Percentiles rank a stretch among this genome's conserved stretches.
Conservation (phyloP, 83 land plant species). For the Diphasiastrum complanatum region DNA sequence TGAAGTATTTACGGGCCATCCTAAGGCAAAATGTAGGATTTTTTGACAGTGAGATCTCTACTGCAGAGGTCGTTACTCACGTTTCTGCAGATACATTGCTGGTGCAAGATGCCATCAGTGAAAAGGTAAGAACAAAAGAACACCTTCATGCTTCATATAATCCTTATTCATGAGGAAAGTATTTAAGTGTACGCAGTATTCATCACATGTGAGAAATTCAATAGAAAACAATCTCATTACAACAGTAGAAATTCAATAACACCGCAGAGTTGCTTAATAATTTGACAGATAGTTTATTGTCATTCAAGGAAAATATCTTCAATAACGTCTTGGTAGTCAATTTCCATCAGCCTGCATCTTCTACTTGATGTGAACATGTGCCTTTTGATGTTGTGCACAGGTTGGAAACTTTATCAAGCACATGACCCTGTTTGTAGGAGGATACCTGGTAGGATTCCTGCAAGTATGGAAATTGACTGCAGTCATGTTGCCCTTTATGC, state of each 20-base stretch:
- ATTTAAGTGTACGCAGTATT: too few species aligned
- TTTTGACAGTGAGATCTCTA: conserved; percentile 9
- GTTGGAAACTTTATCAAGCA: neutral
- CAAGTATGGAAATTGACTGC: neutral
- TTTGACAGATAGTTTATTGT: too few species aligned
- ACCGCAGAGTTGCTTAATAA: too few species aligned
- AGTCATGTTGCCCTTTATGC: conserved; percentile 1
- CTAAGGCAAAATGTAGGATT: conserved; percentile 14
- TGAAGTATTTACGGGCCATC: conserved; percentile 2
- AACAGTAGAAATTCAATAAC: too few species aligned
- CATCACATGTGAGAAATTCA: too few species aligned
- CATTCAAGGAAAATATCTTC: too few species aligned
- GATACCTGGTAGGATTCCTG: neutral
- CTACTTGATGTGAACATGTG: too few species aligned
- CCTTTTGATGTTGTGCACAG: neutral
- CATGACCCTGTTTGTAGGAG: neutral
- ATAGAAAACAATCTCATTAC: too few species aligned
- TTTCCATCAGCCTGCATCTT: too few species aligned
- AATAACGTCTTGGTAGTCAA: too few species aligned
- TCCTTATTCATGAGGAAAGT: too few species aligned
- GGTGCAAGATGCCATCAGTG: neutral
- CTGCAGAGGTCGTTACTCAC: conserved; percentile 3
- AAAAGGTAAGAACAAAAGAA: neutral
- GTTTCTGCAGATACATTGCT: neutral
- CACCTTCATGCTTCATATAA: neutral